phyloP scores from a whole-genome alignment of 1,284 basidiomycete species.

The Cryptococcus sp. region DNA sequence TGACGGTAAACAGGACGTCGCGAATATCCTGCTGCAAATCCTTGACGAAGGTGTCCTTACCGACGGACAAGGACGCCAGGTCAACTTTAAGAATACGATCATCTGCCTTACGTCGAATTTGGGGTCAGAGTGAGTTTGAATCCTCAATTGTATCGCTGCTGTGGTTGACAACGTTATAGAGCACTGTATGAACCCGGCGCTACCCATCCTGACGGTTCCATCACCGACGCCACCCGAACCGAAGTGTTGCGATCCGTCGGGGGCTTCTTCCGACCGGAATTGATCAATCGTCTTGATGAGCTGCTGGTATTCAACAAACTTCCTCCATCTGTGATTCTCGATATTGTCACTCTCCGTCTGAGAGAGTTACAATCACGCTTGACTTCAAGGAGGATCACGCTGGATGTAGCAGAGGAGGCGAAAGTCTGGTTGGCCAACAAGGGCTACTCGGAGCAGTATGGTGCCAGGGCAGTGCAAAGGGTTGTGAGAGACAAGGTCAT shows the following conservation, averaged over 20 bases:
- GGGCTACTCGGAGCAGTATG: slow-evolving; percentile 82
- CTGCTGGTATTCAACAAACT: slow-evolving; percentile 89
- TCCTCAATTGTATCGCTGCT: background rate
- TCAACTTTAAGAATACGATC: slow-evolving; percentile 70
- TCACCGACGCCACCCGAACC: slow-evolving; percentile 65
- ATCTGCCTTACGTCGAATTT: slow-evolving; percentile 94
- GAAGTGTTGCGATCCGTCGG: slow-evolving; percentile 75
- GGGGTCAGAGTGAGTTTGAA: slow-evolving; percentile 58
- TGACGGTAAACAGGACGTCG: slow-evolving; percentile 62
- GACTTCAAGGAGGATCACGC: slow-evolving; percentile 64
- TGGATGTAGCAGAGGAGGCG: slow-evolving; percentile 69
- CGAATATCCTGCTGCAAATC: slow-evolving; percentile 88
- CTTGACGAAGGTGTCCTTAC: slow-evolving; percentile 89
- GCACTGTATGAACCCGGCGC: slow-evolving; percentile 72
- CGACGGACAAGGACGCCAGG: slow-evolving; percentile 57
- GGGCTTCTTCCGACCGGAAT: slow-evolving; percentile 83
- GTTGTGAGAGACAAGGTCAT: slow-evolving; percentile 76
- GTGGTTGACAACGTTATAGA: slow-evolving; percentile 57
- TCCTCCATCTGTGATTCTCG: slow-evolving; percentile 67
- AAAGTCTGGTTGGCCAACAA: slow-evolving; percentile 71
- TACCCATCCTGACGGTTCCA: slow-evolving; percentile 65
- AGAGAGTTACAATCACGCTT: slow-evolving; percentile 71
- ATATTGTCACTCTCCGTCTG: slow-evolving; percentile 75
- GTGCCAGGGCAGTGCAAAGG: slow-evolving; percentile 78
- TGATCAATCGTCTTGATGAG: slow-evolving; percentile 85